Evolutionary conservation across 1,284 basidiomycete genomes (phyloP).

Genomic region (Schizophyllum commune): DNA sequence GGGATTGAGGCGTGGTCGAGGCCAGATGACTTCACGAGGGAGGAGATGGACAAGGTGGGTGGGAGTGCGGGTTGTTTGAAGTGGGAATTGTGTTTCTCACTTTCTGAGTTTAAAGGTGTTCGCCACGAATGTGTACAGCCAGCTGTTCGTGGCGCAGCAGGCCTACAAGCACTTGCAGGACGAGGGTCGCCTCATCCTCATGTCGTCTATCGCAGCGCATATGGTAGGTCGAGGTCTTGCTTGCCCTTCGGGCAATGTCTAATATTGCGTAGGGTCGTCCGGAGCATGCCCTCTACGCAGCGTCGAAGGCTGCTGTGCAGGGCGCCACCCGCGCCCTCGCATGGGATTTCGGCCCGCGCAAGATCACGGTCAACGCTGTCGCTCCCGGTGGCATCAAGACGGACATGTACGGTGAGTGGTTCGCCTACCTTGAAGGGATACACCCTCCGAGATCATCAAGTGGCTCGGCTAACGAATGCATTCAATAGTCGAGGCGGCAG

Average conservation of each 20-base stretch:
- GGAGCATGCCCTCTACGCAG: neutral
- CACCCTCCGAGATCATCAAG: too few species aligned
- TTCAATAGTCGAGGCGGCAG: neutral
- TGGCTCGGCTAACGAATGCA: neutral
- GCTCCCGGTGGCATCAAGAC: slow-evolving; percentile 70
- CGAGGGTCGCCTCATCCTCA: neutral
- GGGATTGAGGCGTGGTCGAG: neutral
- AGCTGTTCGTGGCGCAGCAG: neutral
- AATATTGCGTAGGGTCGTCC: neutral
- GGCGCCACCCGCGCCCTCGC: neutral
- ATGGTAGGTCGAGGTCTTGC: neutral
- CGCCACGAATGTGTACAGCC: neutral
- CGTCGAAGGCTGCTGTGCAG: neutral
- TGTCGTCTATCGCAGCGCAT: neutral
- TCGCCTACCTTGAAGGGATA: too few species aligned
- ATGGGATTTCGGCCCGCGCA: neutral
- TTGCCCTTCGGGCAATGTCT: neutral
- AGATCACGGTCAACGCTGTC: slow-evolving; percentile 49
- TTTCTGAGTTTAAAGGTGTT: too few species aligned
- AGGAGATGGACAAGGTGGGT: neutral
- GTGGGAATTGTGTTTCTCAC: too few species aligned
- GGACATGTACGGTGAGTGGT: slow-evolving; percentile 30
- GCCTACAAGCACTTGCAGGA: neutral
- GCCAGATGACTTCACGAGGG: neutral
- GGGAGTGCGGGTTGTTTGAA: neutral